Conservation (phyloP, 805 yeast genomes). For the Debaryomyces castellii region DNA sequence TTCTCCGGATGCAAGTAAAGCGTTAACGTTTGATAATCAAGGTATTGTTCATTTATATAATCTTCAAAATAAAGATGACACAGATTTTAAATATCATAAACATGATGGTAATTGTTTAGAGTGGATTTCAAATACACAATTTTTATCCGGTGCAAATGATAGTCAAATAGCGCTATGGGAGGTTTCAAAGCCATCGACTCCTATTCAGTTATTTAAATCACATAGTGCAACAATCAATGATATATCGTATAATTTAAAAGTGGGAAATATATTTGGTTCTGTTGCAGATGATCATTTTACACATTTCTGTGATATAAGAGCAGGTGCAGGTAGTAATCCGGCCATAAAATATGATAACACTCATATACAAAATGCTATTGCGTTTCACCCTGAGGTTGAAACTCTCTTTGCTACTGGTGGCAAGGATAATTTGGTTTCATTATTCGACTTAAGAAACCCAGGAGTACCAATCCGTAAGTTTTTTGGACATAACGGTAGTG, state of each 20-base stretch:
- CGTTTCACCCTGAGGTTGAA: conserved; percentile 57
- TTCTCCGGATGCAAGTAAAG: conserved; percentile 46
- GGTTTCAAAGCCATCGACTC: conserved; percentile 40
- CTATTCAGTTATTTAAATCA: conserved; percentile 46
- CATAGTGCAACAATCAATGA: conserved; percentile 67
- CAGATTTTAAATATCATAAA: conserved; percentile 52
- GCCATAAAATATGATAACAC: conserved; percentile 44
- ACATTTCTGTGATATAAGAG: conserved; percentile 60
- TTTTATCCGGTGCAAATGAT: conserved; percentile 69
- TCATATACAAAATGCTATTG: conserved; percentile 66
- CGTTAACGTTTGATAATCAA: conserved; percentile 55
- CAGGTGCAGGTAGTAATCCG: conserved; percentile 28
- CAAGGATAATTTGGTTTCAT: conserved; percentile 67
- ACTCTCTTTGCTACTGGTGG: conserved; percentile 73
- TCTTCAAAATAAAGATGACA: conserved; percentile 14
- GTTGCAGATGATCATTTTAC: conserved; percentile 67
- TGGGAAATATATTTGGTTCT: conserved; percentile 57
- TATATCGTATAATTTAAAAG: conserved; percentile 53
- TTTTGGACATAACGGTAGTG: conserved; percentile 58
- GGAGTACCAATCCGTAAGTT: conserved; percentile 59
- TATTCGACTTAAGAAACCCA: conserved; percentile 74
- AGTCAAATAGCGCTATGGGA: conserved; percentile 73
- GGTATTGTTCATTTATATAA: conserved; percentile 52
- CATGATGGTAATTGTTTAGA: conserved; percentile 70
- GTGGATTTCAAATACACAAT: conserved; percentile 53